Percentiles rank a stretch among this genome's conserved stretches.
Evolutionary conservation across 768 basidiomycete genomes (phyloP).

Genomic region (Lactarius akahatsu): DNA sequence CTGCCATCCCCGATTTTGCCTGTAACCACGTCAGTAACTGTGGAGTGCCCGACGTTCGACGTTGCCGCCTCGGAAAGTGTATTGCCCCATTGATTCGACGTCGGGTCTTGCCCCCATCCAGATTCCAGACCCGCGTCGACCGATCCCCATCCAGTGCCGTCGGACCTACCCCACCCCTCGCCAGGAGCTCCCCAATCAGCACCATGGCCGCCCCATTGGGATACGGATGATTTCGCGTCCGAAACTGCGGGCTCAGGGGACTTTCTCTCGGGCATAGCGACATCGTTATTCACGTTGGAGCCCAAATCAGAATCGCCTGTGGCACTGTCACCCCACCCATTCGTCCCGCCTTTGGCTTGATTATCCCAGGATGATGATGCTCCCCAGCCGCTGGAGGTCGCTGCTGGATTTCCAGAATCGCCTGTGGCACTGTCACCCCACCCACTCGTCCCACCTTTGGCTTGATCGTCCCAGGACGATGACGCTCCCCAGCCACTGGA

Average conservation of each 20-base stretch:
- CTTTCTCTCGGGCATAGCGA: slow-evolving; percentile 1
- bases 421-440: slow-evolving; percentile 16
- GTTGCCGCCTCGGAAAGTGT: not conserved
- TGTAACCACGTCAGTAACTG: not conserved
- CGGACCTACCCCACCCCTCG: not conserved
- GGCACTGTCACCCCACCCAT: slow-evolving; percentile 17
- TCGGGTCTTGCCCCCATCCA: slow-evolving; percentile 18
- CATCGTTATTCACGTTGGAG: not conserved
- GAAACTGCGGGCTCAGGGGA: not conserved
- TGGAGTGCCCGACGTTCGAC: not conserved
- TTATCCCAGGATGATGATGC: slow-evolving; percentile 2
- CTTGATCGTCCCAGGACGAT: not conserved
- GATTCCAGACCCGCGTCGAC: not conserved
- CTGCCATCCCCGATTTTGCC: not conserved
- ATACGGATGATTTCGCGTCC: not conserved
- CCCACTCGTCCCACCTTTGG: not conserved
- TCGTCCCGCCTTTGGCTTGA: not conserved
- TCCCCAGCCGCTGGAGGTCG: slow-evolving; percentile 5
- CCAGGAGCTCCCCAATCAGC: slow-evolving; percentile 12
- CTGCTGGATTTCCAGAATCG: not conserved
- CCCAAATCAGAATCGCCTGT: slow-evolving; percentile 18
- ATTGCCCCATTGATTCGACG: not conserved
- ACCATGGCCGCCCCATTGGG: not conserved
- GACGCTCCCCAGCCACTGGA: slow-evolving; percentile 8
- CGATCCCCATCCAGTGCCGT: slow-evolving; percentile 3